Evolutionary conservation across 108 stramenopile species (phyloP), one percentile per base, ranked within the genome.

Genomic region (Fragilariopsis cylindrus): DNA sequence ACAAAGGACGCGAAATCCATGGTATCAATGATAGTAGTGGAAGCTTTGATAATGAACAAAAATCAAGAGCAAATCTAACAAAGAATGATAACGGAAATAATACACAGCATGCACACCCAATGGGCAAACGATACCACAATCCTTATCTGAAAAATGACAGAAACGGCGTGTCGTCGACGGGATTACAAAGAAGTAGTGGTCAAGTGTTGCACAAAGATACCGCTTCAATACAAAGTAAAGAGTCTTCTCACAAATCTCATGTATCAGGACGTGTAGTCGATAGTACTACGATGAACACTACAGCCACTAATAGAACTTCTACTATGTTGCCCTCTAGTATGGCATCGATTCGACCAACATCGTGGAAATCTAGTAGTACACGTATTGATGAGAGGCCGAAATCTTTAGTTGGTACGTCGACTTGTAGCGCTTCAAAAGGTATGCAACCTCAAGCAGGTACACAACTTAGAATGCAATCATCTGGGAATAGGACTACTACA

Each of bases 311-410:
- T 60, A 8, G 9, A 16, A 18, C 65, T 7, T 4, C 65, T 12
- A 41, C 43, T 7, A 65, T 4, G 3, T 40, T 39, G 50, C 67
- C 49, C 3, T 52, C 48, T 3, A 45, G 67, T 48, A 52, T 68
- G 67, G 67, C 67, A 30, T 68, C 67, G 19, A 48, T 68, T 18
- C 48, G 67, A 18, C 67, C 67, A 4, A 48, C 48, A 18, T 68
- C 67, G 19, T 68, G 67, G 67, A 45, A 52, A 60, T 60, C 58
- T 8, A 21, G n/a, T 18, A 30, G 58, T 30, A 18, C 13, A 12
- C 58, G 18, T 16, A 16, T 9, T 16, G 58, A 2, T 21, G n/a
- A 53, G 52, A 15, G 52, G 52, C 18, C 58, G 8, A 16, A 60
- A 60, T 60, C 58, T 60, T 3, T 60, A 9, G 58, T 60, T 60